These are phyloP conservation scores for Exidia glandulosa DNA, from an alignment of 768 basidiomycete species.

Conservation along the genomic window DNA sequence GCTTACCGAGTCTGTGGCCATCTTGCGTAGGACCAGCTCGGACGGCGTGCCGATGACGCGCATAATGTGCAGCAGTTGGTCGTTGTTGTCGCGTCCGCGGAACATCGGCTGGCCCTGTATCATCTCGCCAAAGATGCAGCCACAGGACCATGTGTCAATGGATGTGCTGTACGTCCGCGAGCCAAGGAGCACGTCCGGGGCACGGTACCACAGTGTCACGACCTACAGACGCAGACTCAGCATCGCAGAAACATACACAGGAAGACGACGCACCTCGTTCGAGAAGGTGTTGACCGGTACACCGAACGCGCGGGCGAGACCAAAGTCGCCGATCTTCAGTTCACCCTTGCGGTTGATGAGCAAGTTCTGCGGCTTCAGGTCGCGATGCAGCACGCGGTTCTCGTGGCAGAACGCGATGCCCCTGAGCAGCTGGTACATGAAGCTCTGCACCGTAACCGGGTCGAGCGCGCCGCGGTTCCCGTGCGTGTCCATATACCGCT, in stretches of 20 bases:
- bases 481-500: constrained; percentile 98
- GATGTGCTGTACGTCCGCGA: constrained; percentile 96
- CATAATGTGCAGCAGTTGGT: constrained; percentile 95
- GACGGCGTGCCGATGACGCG: constrained; percentile 92
- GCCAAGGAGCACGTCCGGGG: constrained; percentile 93
- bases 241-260: not conserved
- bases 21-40: constrained; percentile 77
- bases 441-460: constrained; percentile 70
- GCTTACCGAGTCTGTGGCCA: constrained; percentile 79
- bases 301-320: constrained; percentile 92
- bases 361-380: constrained; percentile 40
- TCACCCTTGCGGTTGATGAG: constrained; percentile 92
- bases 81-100: constrained; percentile 92
- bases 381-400: constrained; percentile 90
- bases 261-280: constrained; percentile 62
- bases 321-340: constrained; percentile 98
- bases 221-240: constrained; percentile 39
- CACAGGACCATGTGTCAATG: constrained; percentile 98
- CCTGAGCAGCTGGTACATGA: constrained; percentile 95
- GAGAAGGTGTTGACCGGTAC: constrained; percentile 99
- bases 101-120: constrained; percentile 95
- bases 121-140: constrained; percentile 99
- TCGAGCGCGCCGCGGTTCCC: constrained; percentile 94
- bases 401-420: constrained; percentile 98
- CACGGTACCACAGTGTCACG: constrained; percentile 97